Percentiles rank a stretch among this genome's conserved stretches.
Evolutionary conservation across 345 rosid species (phyloP).

Genomic region (Noccaea caerulescens): DNA sequence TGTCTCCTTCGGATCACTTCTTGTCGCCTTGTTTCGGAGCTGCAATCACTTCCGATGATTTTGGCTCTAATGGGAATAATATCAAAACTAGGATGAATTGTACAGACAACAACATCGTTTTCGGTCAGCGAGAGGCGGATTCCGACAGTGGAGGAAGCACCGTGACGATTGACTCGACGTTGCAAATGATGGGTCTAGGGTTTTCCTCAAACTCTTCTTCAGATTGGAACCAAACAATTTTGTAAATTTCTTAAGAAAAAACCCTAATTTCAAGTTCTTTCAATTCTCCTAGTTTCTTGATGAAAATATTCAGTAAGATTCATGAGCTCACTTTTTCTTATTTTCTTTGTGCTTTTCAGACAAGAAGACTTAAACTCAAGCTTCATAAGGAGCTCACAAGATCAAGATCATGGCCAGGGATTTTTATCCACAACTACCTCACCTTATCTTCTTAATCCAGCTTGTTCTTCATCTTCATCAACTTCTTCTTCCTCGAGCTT

Average conservation of each 20-base stretch:
- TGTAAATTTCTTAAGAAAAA: conserved; percentile 33
- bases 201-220: conserved; percentile 43
- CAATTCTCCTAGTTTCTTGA: conserved; percentile 13
- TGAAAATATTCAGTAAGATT: conserved; percentile 25
- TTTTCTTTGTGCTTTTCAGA: conserved; percentile 35
- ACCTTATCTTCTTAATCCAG: conserved; percentile 35
- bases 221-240: conserved; percentile 42
- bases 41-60: conserved; percentile 34
- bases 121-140: conserved; percentile 45
- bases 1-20: conserved; percentile 42
- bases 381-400: conserved; percentile 44
- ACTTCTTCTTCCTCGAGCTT: conserved; percentile 50
- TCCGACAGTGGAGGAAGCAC: conserved; percentile 50
- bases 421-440: conserved; percentile 40
- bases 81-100: conserved; percentile 39
- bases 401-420: conserved; percentile 39
- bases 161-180: conserved; percentile 44
- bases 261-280: conserved; percentile 13
- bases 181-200: conserved; percentile 47
- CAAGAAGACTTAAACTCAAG: conserved; percentile 63
- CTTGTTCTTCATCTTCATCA: conserved; percentile 44
- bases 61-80: conserved; percentile 34
- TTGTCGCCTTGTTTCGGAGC: conserved; percentile 44
- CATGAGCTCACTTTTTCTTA: conserved; percentile 11
- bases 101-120: conserved; percentile 40